Evolutionary conservation across 768 basidiomycete species (phyloP), one percentile per base, ranked within the genome.

Genomic region (Boletus tylopilopsis): DNA sequence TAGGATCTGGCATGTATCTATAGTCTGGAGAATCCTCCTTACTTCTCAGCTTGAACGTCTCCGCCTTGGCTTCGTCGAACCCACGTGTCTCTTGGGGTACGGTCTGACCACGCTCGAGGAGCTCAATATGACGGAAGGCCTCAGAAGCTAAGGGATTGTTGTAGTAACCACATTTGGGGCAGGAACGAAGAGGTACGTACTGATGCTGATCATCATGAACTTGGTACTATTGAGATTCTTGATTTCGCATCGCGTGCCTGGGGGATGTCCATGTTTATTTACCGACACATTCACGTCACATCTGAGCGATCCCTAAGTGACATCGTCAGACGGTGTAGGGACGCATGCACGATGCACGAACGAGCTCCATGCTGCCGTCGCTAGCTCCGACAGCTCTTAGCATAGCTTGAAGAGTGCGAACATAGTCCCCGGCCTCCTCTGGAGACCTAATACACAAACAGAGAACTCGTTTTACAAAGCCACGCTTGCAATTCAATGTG

Each of bases 11-110:
- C 91, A 99, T 95, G 71, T 97, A 98, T 16, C 90, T 80, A 66
- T 98, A 99, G 66, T 99, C 96, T 1, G 90, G 92, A 0, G 93
- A 87, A 57, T 94, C 89, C 59, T 96, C 96, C 68, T 99, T 98
- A 39, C 81, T 84, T 35, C 96, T 77, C 35, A 98, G 69, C 27
- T 74, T 78, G 68, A 82, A 94, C 1, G 96, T 98, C 63, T 87
- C 79, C 27, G 85, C 85, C 3, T 76, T 81, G 50, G 83, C 71
- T 60, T 94, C 90, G 65, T 97, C 82, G 59, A 94, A 93, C 2
- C 92, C 90, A 21, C 93, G 82, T 6, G 95, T 98, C 66, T 97
- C 93, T 68, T 94, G 94, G 8, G 72, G 61, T 0, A 98, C 79
- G 0, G 67, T 48, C 21, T 52, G 42, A 50, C 74, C 66, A 19